Percentiles rank a stretch among this genome's conserved stretches.
These are phyloP conservation scores for Novymonas esmeraldas DNA, from an alignment of 208 protist genomes.

Conservation along the genomic window DNA sequence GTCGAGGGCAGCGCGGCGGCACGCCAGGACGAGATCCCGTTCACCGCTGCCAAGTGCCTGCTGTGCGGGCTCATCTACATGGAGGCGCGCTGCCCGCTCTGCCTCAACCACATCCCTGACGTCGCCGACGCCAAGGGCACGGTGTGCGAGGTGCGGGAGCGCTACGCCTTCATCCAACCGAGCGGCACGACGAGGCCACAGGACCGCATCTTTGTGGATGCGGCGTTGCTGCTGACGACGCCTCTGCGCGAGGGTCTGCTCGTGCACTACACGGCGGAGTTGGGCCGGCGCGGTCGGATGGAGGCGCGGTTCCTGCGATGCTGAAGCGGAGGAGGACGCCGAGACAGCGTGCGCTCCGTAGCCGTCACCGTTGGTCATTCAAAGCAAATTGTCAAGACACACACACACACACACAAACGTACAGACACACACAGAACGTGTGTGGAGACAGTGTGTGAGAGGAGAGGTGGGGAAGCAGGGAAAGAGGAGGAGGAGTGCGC, in stretches of 20 bases:
- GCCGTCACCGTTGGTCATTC: too few species aligned
- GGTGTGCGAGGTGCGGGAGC: slow-evolving; percentile 57
- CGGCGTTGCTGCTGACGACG: slow-evolving; percentile 16
- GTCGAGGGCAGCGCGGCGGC: background rate
- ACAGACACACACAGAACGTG: background rate
- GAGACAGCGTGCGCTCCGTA: too few species aligned
- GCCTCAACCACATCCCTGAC: slow-evolving; percentile 48
- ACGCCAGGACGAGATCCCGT: slow-evolving; percentile 43
- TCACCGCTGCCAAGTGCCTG: slow-evolving; percentile 63
- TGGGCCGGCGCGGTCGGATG: slow-evolving; percentile 24
- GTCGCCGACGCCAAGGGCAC: slow-evolving; percentile 46
- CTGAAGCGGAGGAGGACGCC: too few species aligned
- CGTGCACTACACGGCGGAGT: slow-evolving; percentile 32
- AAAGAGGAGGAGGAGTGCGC: too few species aligned
- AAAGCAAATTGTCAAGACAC: background rate
- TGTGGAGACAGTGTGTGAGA: too few species aligned
- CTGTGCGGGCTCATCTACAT: slow-evolving; percentile 70
- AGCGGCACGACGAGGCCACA: slow-evolving; percentile 39
- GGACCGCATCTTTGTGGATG: slow-evolving; percentile 50
- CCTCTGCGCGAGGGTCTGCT: slow-evolving; percentile 16
- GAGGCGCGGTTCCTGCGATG: slow-evolving; percentile 14
- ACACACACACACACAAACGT: background rate
- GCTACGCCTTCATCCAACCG: slow-evolving; percentile 68
- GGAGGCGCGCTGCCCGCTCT: slow-evolving; percentile 75
- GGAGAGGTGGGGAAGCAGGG: too few species aligned